Conservation (phyloP, 148 eudicot genomes). For the Vaccinium macrocarpon region DNA sequence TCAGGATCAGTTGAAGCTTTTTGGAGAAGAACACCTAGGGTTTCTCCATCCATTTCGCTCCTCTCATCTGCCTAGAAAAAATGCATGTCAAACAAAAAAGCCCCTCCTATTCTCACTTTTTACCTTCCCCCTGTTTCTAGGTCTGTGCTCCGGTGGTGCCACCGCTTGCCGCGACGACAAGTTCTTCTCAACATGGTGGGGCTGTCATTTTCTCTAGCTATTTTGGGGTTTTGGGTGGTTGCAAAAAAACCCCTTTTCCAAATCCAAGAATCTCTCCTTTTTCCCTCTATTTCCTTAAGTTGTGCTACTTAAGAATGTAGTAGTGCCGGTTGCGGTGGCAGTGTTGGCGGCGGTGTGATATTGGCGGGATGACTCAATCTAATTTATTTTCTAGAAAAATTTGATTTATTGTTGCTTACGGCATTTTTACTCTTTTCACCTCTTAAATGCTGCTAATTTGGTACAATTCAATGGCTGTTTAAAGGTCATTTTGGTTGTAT, state of each 20-base stretch:
- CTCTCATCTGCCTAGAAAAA: neutral
- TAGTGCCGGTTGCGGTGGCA: too few species aligned
- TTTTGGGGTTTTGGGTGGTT: constrained; percentile 6
- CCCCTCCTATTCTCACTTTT: neutral
- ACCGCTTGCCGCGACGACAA: neutral
- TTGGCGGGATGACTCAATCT: constrained; percentile 63
- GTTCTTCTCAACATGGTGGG: too few species aligned
- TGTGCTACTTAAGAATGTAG: neutral
- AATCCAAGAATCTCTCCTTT: neutral
- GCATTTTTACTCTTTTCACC: neutral
- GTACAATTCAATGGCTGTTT: neutral
- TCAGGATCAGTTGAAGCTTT: too few species aligned
- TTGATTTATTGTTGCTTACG: constrained; percentile 13
- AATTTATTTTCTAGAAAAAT: constrained; percentile 20
- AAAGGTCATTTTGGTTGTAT: constrained; percentile 2
- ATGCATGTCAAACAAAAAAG: neutral
- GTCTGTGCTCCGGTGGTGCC: neutral
- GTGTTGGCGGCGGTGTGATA: constrained; percentile 40
- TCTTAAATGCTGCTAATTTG: constrained; percentile 1
- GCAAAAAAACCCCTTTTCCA: neutral
- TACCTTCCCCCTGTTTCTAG: neutral
- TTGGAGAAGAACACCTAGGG: too few species aligned
- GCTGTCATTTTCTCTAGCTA: neutral
- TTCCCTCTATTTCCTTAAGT: neutral
- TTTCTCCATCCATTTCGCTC: neutral